These are phyloP conservation scores for Picea engelmannii DNA, from an alignment of 83 land plant species.

Conservation along the genomic window DNA sequence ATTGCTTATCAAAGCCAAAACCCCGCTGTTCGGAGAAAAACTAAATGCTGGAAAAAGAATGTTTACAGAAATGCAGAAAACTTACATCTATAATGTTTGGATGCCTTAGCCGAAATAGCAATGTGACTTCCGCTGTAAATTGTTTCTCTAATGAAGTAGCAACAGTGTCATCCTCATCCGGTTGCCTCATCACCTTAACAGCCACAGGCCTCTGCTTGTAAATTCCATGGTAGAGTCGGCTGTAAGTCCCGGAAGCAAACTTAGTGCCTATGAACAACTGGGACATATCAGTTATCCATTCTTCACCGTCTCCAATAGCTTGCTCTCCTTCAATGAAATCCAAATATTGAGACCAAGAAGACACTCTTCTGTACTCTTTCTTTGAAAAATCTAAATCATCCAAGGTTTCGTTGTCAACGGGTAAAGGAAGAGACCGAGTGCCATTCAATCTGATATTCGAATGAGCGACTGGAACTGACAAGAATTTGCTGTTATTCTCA, in stretches of 20 bases:
- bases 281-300: slow-evolving; percentile 82
- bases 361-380: slow-evolving; percentile 48
- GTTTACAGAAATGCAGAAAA: not conserved
- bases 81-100: slow-evolving; percentile 79
- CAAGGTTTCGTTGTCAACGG: not conserved
- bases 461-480: too few relatives aligned
- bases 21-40: too few relatives aligned
- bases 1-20: too few relatives aligned
- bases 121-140: too few relatives aligned
- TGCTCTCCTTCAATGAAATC: slow-evolving; percentile 56
- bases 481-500: too few relatives aligned
- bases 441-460: slow-evolving; percentile 6
- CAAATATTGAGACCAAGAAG: slow-evolving; percentile 85
- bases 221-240: too few relatives aligned
- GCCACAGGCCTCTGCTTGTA: too few relatives aligned
- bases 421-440: slow-evolving; percentile 13
- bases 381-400: not conserved
- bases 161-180: too few relatives aligned
- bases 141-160: too few relatives aligned
- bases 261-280: slow-evolving; percentile 71
- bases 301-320: slow-evolving; percentile 39
- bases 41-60: not conserved
- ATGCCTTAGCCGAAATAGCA: slow-evolving; percentile 71
- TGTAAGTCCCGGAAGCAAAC: slow-evolving; percentile 83
- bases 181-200: too few relatives aligned